Base-by-base conservation (phyloP, 2,329 filamentous ascomycete species). In the Colletotrichum spaethianum region DNA sequence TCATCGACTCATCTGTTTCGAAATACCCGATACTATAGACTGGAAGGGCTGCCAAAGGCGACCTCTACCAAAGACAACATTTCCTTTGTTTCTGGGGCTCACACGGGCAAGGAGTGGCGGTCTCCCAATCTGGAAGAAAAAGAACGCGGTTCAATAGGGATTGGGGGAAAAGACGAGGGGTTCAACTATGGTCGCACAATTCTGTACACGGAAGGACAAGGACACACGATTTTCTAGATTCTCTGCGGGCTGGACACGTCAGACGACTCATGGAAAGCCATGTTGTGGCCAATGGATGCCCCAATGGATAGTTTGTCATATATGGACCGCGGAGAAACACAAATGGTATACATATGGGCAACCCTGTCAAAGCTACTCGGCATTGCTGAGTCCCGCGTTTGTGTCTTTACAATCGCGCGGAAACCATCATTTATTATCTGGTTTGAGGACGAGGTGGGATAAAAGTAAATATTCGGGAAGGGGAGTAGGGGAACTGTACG, bases 1-100 rank as follows among this genome's bases (percentile, higher is more conserved):
- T 62, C 9, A 55, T 70, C 53, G 63, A 70, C 55, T 71, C 59
- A 67, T 55, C 67, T 70, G 63, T 72, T 74, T 67, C 63, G 63
- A 74, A 72, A 74, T 71, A 73, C 73, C 71, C 67, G 64, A 74
- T 33, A 65, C 55, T 73, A 74, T 74, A 74, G 73, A 74, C 56
- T 74, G 73, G 64, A 53, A 56, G 57, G 73, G 73, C 28, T 23
- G 55, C 61, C 33, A 2, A 61, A 42, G 60, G 70, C 60, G 53
- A n/a, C 46, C 53, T 56, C 33, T 53, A 55, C 70, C 66, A 70
- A 65, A 72, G 60, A 70, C 55, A 53, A 70, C 31, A 65, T 72
- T 70, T 72, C 70, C 33, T 70, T 72, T 72, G 66, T 72, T 72
- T 57, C 48, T 60, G 61, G 69, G 69, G 52, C 69, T 72, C 64